Conservation (phyloP, 2,329 filamentous ascomycete species). For the Paecilomyces niveus region DNA sequence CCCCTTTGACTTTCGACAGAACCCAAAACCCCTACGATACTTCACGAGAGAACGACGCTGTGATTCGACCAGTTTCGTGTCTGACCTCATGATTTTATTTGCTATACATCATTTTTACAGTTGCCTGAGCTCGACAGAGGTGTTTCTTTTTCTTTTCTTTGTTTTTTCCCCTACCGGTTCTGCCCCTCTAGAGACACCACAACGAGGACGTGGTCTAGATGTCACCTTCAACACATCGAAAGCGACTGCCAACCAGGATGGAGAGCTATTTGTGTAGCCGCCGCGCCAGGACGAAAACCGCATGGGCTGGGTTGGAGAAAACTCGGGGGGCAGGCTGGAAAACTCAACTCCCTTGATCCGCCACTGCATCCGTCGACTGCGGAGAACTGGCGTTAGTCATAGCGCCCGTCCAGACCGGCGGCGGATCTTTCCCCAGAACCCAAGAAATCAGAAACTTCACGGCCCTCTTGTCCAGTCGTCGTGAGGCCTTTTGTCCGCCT, state of each 20-base stretch:
- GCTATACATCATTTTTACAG: background rate
- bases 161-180: background rate
- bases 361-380: background rate
- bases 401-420: background rate
- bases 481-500: slow-evolving; percentile 1
- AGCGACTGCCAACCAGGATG: background rate
- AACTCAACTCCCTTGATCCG: background rate
- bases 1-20: background rate
- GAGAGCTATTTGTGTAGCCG: background rate
- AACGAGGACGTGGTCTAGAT: no score
- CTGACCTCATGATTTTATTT: background rate
- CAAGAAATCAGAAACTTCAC: background rate
- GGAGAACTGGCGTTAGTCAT: background rate
- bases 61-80: background rate
- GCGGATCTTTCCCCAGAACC: background rate
- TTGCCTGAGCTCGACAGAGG: no score
- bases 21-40: background rate
- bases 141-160: no score
- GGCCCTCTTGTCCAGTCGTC: background rate
- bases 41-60: background rate
- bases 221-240: background rate
- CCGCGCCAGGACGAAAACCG: background rate
- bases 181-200: background rate
- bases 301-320: background rate
- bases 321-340: background rate